Conservation (phyloP, 192 early-diverging fungal species). For the Coemansia sp. region DNA sequence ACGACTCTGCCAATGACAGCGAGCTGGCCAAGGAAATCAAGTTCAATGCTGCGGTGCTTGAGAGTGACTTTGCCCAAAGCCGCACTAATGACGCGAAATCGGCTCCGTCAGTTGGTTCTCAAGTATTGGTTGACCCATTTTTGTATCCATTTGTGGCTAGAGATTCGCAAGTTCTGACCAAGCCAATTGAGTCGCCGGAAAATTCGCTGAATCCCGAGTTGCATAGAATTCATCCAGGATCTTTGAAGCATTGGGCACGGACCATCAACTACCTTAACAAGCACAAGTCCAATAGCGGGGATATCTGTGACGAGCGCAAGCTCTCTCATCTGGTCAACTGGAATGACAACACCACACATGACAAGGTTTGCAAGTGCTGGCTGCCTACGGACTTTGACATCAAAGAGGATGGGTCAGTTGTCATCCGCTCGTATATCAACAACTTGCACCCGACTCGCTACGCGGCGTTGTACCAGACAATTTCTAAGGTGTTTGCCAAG, state of each 20-base stretch:
- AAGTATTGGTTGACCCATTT: background rate
- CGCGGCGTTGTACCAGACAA: constrained; percentile 48
- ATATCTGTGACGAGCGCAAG: background rate
- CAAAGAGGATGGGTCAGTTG: constrained; percentile 34
- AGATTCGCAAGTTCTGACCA: background rate
- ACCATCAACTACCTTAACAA: background rate
- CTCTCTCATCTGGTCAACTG: constrained; percentile 10
- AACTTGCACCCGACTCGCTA: constrained; percentile 57
- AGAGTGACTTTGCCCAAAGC: background rate
- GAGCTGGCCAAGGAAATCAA: background rate
- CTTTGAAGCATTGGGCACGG: background rate
- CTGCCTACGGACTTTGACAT: constrained; percentile 63
- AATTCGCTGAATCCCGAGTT: background rate
- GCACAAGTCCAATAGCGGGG: background rate
- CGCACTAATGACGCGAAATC: background rate
- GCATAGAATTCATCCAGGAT: background rate
- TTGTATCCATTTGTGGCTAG: background rate
- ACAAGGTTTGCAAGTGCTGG: constrained; percentile 37
- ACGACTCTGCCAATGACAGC: background rate
- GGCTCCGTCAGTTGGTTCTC: background rate
- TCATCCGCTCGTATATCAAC: constrained; percentile 69
- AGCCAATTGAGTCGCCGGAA: background rate
- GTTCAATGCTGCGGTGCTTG: background rate
- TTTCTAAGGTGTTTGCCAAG: constrained; percentile 44
- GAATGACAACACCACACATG: background rate